phyloP scores from a whole-genome alignment of 495 filamentous ascomycete species.

The Penicillium cinerascens region DNA sequence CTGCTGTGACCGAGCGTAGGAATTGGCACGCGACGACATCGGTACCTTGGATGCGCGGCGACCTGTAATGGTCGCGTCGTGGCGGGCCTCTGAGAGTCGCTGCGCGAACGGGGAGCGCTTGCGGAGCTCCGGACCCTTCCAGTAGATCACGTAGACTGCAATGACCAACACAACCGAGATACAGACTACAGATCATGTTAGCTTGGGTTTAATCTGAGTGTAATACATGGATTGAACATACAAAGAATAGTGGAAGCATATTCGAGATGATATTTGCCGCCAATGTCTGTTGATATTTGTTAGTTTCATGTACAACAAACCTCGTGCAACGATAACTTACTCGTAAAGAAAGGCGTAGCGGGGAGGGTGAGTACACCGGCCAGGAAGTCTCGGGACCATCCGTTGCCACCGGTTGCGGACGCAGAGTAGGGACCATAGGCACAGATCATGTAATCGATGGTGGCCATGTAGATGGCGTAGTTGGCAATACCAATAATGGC shows the following conservation, averaged over 20 bases:
- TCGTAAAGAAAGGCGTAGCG: slow-evolving; percentile 65
- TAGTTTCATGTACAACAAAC: neutral
- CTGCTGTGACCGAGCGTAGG: slow-evolving; percentile 48
- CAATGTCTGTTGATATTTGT: slow-evolving; percentile 48
- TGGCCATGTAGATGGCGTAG: slow-evolving; percentile 69
- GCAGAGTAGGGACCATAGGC: slow-evolving; percentile 71
- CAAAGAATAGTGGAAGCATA: slow-evolving; percentile 70
- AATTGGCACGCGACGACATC: slow-evolving; percentile 38
- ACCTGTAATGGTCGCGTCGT: slow-evolving; percentile 37
- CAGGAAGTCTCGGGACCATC: slow-evolving; percentile 75
- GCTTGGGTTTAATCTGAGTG: neutral
- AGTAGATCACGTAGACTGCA: slow-evolving; percentile 76
- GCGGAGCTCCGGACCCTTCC: slow-evolving; percentile 64
- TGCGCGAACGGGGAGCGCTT: slow-evolving; percentile 72
- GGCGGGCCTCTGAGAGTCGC: slow-evolving; percentile 53
- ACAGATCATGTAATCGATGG: slow-evolving; percentile 72
- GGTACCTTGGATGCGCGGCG: slow-evolving; percentile 39
- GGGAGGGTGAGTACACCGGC: slow-evolving; percentile 74
- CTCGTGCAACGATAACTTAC: slow-evolving; percentile 27
- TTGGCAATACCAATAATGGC: slow-evolving; percentile 67
- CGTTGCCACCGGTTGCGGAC: slow-evolving; percentile 69
- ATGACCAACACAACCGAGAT: slow-evolving; percentile 67
- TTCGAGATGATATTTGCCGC: slow-evolving; percentile 56
- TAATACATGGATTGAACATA: slow-evolving; percentile 23
- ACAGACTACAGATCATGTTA: slow-evolving; percentile 34